A percentile compares a stretch with the other conserved stretches of the same genome.
phyloP scores from a whole-genome alignment of 2,329 filamentous ascomycete species.

The Stagonosporopsis rhizophila region DNA sequence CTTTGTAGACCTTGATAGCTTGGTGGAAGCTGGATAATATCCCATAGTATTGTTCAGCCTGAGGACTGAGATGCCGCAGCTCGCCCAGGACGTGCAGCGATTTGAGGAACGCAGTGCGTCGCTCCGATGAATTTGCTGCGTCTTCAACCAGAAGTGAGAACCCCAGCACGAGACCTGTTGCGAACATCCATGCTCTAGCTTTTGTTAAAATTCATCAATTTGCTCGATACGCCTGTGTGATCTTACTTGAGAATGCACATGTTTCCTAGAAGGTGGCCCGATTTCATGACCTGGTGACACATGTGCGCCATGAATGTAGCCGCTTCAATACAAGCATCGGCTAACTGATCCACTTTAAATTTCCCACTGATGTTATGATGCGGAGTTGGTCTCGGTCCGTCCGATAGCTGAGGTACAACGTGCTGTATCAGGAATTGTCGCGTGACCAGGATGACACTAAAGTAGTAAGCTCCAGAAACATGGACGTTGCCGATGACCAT shows the following conservation, averaged over 20 bases:
- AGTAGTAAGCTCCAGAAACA: slow-evolving; percentile 65
- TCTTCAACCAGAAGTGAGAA: slow-evolving; percentile 63
- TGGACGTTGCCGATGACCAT: slow-evolving; percentile 60
- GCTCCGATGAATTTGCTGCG: slow-evolving; percentile 52
- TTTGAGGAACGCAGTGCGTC: slow-evolving; percentile 59
- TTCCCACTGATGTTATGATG: slow-evolving; percentile 34
- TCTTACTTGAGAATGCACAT: slow-evolving; percentile 67
- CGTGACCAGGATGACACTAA: slow-evolving; percentile 64
- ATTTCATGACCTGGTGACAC: slow-evolving; percentile 57
- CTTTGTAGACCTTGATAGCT: slow-evolving; percentile 27
- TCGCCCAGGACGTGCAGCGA: slow-evolving; percentile 59
- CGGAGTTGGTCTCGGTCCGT: slow-evolving; percentile 31
- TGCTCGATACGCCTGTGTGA: too few species aligned
- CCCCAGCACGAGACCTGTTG: slow-evolving; percentile 64
- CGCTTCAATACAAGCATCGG: slow-evolving; percentile 63
- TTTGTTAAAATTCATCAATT: not conserved
- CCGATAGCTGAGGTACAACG: slow-evolving; percentile 46
- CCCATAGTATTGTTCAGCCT: slow-evolving; percentile 65
- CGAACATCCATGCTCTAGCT: slow-evolving; percentile 61
- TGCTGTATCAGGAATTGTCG: slow-evolving; percentile 63
- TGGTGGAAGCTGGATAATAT: slow-evolving; percentile 53
- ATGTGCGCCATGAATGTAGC: slow-evolving; percentile 64
- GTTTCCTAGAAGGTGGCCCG: slow-evolving; percentile 58
- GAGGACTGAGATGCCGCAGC: slow-evolving; percentile 59
- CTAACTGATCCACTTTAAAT: slow-evolving; percentile 49